These are phyloP conservation scores for Lachnellula arida DNA, from an alignment of 2,329 filamentous ascomycete genomes.

Conservation along the genomic window DNA sequence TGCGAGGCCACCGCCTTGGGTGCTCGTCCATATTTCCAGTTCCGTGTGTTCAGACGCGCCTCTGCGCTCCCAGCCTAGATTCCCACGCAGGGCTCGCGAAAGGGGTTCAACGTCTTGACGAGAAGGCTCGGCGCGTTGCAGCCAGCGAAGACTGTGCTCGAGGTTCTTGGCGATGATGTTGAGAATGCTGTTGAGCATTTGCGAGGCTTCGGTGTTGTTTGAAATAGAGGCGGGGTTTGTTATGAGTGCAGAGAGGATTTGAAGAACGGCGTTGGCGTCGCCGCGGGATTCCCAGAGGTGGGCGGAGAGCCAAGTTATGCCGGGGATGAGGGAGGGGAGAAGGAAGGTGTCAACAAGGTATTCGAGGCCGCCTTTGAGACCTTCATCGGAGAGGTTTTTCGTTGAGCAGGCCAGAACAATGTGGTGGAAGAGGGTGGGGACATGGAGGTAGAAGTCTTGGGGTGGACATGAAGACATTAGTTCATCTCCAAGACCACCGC, in stretches of 20 bases:
- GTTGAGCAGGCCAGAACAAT: conserved; percentile 66
- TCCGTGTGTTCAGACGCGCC: conserved; percentile 61
- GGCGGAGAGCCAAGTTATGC: conserved; percentile 65
- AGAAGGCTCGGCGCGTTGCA: conserved; percentile 62
- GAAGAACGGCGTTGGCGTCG: conserved; percentile 64
- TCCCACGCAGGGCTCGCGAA: conserved; percentile 56
- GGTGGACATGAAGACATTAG: conserved; percentile 77
- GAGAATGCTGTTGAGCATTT: conserved; percentile 67
- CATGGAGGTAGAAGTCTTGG: conserved; percentile 75
- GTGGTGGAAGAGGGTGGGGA: conserved; percentile 72
- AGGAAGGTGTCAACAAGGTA: conserved; percentile 78
- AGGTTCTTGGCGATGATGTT: conserved; percentile 66
- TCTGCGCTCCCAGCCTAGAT: conserved; percentile 55
- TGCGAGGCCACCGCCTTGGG: conserved; percentile 50
- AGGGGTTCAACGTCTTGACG: conserved; percentile 68
- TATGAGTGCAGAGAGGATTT: conserved; percentile 69
- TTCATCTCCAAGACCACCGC: conserved; percentile 70
- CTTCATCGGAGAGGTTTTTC: conserved; percentile 62
- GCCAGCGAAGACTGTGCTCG: conserved; percentile 60
- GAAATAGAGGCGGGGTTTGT: conserved; percentile 61
- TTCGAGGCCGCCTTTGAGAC: conserved; percentile 70
- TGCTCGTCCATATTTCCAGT: conserved; percentile 61
- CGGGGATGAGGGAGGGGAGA: conserved; percentile 71
- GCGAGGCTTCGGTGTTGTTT: conserved; percentile 53
- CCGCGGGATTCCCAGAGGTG: conserved; percentile 64